Base-by-base conservation (phyloP, 352 stramenopile species). In the Phytophthora parvispora region DNA sequence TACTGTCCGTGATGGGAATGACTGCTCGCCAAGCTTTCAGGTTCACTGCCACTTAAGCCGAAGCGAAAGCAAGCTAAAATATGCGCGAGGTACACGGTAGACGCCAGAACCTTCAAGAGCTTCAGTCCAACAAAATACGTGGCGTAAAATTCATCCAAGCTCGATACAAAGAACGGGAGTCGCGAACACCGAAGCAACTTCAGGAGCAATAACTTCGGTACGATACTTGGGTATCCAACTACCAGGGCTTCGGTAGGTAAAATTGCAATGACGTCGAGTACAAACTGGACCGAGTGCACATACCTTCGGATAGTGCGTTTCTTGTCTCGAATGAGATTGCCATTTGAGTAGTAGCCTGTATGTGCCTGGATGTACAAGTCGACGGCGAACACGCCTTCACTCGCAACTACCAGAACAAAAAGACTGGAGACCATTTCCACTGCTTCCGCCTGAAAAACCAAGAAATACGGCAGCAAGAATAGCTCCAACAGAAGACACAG, bases 351-450 rank as follows among this genome's bases (percentile, higher is more conserved):
- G 49, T 76, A 90, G 4, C 81, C 81, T 10, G 78, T 92, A 51
- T 84, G 77, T 10, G 86, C 69, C 56, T 91, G 80, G 3, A 92
- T 67, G n/a, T 72, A 75, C 9, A 94, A 67, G 42, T 94, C 87
- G 1, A 81, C 3, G 1, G 81, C 22, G 29, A 94, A 90, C 6
- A 91, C 27, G 1, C 75, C 15, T 47, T 94, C 87, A 28, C 52
- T 80, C 0, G 29, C 40, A 6, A 78, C 54, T 2, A 81, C 40
- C 8, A 81, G 36, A 4, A 65, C 49, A 10, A 78, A 64, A 56
- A 86, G 72, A 16, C 34, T 31, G 7, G 70, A 68, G 27, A 81
- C 74, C 2, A 32, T n/a, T 18, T 72, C 38, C 10, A 61, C 50
- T 2, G 43, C 72, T 6, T 69, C 6, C 0, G 69, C 67, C 10